These are phyloP conservation scores for Eutrema salsugineum DNA, from an alignment of 441 rosid species.

Conservation along the genomic window DNA sequence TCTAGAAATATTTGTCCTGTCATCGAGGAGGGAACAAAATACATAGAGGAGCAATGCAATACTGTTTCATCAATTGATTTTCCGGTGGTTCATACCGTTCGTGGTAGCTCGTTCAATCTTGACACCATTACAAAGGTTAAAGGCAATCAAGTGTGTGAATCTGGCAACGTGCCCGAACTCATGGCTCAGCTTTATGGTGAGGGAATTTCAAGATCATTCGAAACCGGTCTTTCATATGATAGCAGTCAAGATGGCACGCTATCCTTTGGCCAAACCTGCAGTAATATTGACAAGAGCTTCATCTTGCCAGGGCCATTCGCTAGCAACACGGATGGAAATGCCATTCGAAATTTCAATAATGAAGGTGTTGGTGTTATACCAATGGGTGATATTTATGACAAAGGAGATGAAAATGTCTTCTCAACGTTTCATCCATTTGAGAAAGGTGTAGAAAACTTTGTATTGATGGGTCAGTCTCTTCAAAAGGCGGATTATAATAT, in stretches of 20 bases:
- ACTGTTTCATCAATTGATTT: slow-evolving; percentile 39
- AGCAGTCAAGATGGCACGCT: neutral
- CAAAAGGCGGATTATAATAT: slow-evolving; percentile 28
- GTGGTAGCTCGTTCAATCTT: slow-evolving; percentile 37
- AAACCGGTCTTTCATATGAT: slow-evolving; percentile 12
- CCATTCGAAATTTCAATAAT: neutral
- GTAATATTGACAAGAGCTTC: neutral
- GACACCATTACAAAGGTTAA: slow-evolving; percentile 50
- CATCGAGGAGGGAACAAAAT: slow-evolving; percentile 8
- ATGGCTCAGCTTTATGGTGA: slow-evolving; percentile 4
- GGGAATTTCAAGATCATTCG: slow-evolving; percentile 13
- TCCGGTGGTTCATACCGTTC: slow-evolving; percentile 39
- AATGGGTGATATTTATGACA: slow-evolving; percentile 41
- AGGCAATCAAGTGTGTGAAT: slow-evolving; percentile 47
- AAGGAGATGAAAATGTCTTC: slow-evolving; percentile 40
- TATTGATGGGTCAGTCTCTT: slow-evolving; percentile 33
- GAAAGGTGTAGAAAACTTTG: slow-evolving; percentile 33
- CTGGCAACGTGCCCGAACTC: neutral
- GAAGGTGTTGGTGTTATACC: slow-evolving; percentile 20
- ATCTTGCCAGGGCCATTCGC: slow-evolving; percentile 28
- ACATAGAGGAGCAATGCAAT: slow-evolving; percentile 26
- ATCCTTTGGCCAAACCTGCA: slow-evolving; percentile 13
- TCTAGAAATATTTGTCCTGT: slow-evolving; percentile 37
- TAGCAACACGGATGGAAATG: slow-evolving; percentile 39
- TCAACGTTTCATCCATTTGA: slow-evolving; percentile 43